phyloP scores from a whole-genome alignment of 257 asterid species.

The Nicotiana noctiflora region DNA sequence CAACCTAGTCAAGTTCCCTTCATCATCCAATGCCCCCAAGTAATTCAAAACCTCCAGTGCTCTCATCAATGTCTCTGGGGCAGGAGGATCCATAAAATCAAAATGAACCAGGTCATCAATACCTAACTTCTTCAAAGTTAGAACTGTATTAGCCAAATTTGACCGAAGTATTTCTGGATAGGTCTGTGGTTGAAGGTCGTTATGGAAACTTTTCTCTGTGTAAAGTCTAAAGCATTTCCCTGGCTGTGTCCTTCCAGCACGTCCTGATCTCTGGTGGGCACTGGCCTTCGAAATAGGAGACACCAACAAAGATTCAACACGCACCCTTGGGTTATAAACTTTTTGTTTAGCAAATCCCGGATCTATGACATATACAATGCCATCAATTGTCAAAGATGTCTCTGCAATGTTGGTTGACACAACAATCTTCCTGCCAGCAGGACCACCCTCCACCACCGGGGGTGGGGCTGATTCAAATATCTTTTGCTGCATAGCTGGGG shows the following conservation, averaged over 20 bases:
- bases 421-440: conserved; percentile 93
- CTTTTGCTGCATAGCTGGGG: conserved; percentile 99
- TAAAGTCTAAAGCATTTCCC: conserved; percentile 97
- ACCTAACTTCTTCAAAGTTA: conserved; percentile 85
- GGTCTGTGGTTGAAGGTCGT: conserved; percentile 92
- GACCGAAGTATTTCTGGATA: conserved; percentile 91
- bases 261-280: conserved; percentile 96
- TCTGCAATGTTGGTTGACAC: conserved; percentile 96
- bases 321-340: conserved; percentile 87
- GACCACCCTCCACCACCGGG: conserved; percentile 77
- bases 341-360: conserved; percentile 95
- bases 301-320: conserved; percentile 92
- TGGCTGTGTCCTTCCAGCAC: conserved; percentile 99
- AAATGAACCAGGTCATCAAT: conserved; percentile 91
- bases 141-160: conserved; percentile 86
- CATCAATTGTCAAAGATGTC: conserved; percentile 95
- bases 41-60: conserved; percentile 94
- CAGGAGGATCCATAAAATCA: conserved; percentile 99
- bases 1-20: conserved; percentile 80
- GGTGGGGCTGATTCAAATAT: conserved; percentile 98
- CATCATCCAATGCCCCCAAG: conserved; percentile 93
- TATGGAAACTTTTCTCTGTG: conserved; percentile 74
- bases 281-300: conserved; percentile 99
- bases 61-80: conserved; percentile 93
- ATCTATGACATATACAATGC: conserved; percentile 92